phyloP scores from a whole-genome alignment of 1,284 basidiomycete species.

The Fomes fomentarius region DNA sequence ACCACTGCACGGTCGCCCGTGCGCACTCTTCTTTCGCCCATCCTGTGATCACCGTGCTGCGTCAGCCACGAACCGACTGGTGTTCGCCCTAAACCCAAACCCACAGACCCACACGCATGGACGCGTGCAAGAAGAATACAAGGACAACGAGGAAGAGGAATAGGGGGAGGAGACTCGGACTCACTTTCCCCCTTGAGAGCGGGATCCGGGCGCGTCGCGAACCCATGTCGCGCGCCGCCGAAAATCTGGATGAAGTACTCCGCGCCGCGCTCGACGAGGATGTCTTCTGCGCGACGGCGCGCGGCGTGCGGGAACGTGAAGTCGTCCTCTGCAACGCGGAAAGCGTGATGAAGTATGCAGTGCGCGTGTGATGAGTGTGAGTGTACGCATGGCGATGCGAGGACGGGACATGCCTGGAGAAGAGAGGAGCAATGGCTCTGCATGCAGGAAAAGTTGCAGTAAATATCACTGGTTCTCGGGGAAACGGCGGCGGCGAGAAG shows the following conservation, averaged over 20 bases:
- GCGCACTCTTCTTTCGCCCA: conserved; percentile 66
- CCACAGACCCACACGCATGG: background rate
- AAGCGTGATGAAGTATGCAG: background rate
- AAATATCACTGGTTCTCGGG: too few species aligned
- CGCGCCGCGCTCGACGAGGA: conserved; percentile 45
- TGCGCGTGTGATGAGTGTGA: background rate
- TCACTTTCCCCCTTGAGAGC: conserved; percentile 43
- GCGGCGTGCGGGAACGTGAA: conserved; percentile 46
- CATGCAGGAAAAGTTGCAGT: too few species aligned
- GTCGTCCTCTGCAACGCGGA: conserved; percentile 42
- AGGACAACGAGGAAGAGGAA: background rate
- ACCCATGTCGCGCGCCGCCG: conserved; percentile 50
- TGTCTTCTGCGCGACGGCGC: conserved; percentile 49
- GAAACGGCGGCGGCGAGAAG: too few species aligned
- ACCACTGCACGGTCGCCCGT: conserved; percentile 37
- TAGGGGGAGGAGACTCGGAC: conserved; percentile 24
- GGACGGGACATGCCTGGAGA: conserved; percentile 4
- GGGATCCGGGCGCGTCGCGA: conserved; percentile 45
- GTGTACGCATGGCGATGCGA: background rate
- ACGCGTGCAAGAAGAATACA: background rate
- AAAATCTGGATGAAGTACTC: conserved; percentile 54
- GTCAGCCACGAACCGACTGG: too few species aligned
- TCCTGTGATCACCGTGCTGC: too few species aligned
- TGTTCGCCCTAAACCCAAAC: too few species aligned
- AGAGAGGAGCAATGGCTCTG: conserved; percentile 56